Evolutionary conservation across 2,329 filamentous ascomycete species (phyloP), one percentile per base, ranked within the genome.

Genomic region (Beauveria caledonica): DNA sequence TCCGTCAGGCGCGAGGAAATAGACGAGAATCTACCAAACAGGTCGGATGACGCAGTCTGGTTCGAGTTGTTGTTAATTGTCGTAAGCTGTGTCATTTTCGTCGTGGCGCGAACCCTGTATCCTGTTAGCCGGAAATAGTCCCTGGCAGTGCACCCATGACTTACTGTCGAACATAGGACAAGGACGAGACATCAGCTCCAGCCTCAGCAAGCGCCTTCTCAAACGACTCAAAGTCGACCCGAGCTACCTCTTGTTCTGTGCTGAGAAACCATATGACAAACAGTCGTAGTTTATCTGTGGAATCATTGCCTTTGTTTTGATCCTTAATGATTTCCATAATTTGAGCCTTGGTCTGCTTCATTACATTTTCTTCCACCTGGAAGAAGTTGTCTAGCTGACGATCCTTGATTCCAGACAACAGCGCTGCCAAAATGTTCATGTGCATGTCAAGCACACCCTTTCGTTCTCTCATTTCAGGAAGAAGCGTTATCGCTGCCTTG

Each of bases 201-300:
- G 87, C 86, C 49, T 82, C 83, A 62, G 86, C 86, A 19, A 99
- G 81, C 3, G 91, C 88, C 72, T 94, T 88, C 68, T 94, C 90
- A 65, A 97, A 96, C 62, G 88, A 85, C 64, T 88, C 86, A 79
- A 96, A 89, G 64, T 99, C 94, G 6, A 84, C 78, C 63, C 92
- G 85, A 60, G 83, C 87, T 21, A 97, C 82, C 63, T 97, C 92
- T 67, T 91, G 88, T 71, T 97, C 94, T 1, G 91, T 95, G 72
- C 91, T 97, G 58, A 99, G 77, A 75, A 90, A 94, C 94, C 94
- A 99, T 68, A 99, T 97, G 65, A 97, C 87, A 73, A 99, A 99
- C 13, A 97, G 77, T 46, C 94, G 85, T 29, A 99, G 83, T 76
- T 97, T 97, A 73, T 99, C 94, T 23, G 86, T 77, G 2, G 94